Percentiles rank a stretch among this genome's conserved stretches.
Conservation (phyloP, 73 alveolate genomes). For the Tetrahymena borealis region DNA sequence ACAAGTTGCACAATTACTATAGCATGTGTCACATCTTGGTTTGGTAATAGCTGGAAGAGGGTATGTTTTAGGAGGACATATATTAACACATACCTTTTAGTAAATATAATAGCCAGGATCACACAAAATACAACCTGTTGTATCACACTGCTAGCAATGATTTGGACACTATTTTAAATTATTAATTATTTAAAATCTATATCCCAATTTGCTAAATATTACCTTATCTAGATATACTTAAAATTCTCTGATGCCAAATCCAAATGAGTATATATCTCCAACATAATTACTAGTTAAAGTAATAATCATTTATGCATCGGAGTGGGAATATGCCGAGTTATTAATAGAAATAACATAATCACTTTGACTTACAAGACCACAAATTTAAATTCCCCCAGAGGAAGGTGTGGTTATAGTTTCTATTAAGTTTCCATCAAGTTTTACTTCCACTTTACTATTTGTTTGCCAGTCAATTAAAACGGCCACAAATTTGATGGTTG, state of each 20-base stretch:
- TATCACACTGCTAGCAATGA: neutral
- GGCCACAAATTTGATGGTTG: neutral
- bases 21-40: neutral
- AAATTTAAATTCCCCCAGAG: neutral
- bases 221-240: neutral
- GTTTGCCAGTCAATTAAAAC: neutral
- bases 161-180: neutral
- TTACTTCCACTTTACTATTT: neutral
- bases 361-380: neutral
- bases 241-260: neutral
- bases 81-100: neutral
- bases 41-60: neutral
- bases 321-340: neutral
- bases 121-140: neutral
- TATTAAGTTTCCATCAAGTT: neutral
- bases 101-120: neutral
- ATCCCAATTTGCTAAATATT: no score
- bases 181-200: neutral
- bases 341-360: neutral
- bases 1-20: neutral
- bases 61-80: neutral
- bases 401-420: neutral
- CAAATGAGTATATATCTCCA: neutral
- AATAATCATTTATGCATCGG: neutral
- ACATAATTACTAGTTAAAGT: neutral